Evolutionary conservation across 306 rosid genomes (phyloP).

Genomic region (Rosa chinensis): DNA sequence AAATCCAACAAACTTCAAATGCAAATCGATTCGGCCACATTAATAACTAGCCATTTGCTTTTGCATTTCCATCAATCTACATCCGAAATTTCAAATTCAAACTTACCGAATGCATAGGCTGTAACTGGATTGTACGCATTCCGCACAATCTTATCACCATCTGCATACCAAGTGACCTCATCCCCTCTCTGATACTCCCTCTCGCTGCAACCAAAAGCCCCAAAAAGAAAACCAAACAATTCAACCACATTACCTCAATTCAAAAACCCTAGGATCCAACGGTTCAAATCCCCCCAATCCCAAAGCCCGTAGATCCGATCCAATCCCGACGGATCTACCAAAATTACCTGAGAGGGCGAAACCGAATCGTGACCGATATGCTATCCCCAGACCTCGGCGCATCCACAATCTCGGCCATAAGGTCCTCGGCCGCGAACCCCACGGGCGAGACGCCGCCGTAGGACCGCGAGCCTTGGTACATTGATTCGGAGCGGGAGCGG

Average conservation of each 20-base stretch:
- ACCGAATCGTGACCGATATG: slow-evolving; percentile 98
- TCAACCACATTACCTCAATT: slow-evolving; percentile 34
- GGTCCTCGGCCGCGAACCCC: slow-evolving; percentile 66
- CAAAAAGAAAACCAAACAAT: not conserved
- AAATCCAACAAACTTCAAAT: slow-evolving; percentile 29
- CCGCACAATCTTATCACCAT: slow-evolving; percentile 90
- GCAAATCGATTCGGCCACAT: slow-evolving; percentile 7
- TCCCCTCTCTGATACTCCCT: slow-evolving; percentile 96
- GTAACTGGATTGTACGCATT: slow-evolving; percentile 87
- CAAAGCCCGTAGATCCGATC: slow-evolving; percentile 57
- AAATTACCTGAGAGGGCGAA: slow-evolving; percentile 92
- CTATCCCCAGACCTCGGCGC: slow-evolving; percentile 74
- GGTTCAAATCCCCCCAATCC: slow-evolving; percentile 21
- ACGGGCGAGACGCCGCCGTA: slow-evolving; percentile 57
- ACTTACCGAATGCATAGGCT: slow-evolving; percentile 92
- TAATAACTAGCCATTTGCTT: slow-evolving; percentile 10
- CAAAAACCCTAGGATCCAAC: slow-evolving; percentile 28
- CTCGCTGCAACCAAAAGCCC: slow-evolving; percentile 68
- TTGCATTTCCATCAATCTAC: slow-evolving; percentile 7
- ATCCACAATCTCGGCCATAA: slow-evolving; percentile 58
- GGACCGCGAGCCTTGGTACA: slow-evolving; percentile 44
- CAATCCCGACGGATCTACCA: slow-evolving; percentile 59
- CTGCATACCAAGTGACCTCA: slow-evolving; percentile 94
- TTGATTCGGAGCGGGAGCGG: slow-evolving; percentile 68
- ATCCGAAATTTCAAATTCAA: slow-evolving; percentile 21